These are phyloP conservation scores for Xylaria polymorpha DNA, from an alignment of 2,329 filamentous ascomycete genomes.

Conservation along the genomic window DNA sequence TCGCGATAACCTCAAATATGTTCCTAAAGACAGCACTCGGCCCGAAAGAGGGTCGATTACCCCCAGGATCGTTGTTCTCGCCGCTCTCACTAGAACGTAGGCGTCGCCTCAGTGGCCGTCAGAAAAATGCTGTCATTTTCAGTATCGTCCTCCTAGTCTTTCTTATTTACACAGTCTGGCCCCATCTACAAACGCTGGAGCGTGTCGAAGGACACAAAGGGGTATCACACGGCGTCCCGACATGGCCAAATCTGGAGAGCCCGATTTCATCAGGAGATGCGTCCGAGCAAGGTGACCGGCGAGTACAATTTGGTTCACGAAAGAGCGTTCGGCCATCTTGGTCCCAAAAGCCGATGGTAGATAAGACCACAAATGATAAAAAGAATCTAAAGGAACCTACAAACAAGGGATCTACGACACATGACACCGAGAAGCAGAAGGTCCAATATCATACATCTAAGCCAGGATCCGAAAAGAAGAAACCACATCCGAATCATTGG, in stretches of 20 bases:
- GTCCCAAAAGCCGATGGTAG: constrained; percentile 21
- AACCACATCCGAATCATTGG: constrained; percentile 2
- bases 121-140: constrained; percentile 23
- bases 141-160: constrained; percentile 17
- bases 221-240: background rate
- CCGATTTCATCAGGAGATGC: background rate
- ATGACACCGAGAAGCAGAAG: constrained; percentile 9
- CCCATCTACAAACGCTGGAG: constrained; percentile 4
- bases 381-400: background rate
- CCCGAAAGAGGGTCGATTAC: constrained; percentile 40
- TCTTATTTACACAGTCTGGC: constrained; percentile 22
- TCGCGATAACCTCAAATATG: constrained; percentile 18
- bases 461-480: background rate
- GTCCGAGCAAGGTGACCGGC: background rate
- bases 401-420: background rate
- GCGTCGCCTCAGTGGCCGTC: constrained; percentile 23
- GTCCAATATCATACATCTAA: constrained; percentile 2
- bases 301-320: background rate
- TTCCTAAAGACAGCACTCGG: constrained; percentile 27
- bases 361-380: background rate
- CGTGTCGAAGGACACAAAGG: constrained; percentile 2
- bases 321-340: background rate
- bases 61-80: constrained; percentile 33
- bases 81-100: constrained; percentile 21
- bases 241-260: background rate